These are phyloP conservation scores for Candida methanosorbosa DNA, from an alignment of 805 yeast genomes.

Conservation along the genomic window DNA sequence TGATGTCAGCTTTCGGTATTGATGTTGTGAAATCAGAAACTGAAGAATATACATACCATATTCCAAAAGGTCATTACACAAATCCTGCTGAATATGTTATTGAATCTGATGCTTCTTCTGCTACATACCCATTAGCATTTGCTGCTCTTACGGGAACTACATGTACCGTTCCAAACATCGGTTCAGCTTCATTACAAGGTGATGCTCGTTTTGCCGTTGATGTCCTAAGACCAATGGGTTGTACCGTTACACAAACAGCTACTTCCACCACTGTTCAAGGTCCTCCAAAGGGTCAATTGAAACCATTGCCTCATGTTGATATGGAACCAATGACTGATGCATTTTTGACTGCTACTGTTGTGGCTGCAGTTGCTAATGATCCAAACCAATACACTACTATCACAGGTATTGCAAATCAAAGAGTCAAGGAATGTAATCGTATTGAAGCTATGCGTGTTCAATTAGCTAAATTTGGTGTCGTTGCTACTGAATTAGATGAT, in stretches of 20 bases:
- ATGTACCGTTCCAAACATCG: conserved; percentile 91
- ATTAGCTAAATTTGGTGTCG: conserved; percentile 84
- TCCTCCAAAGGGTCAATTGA: conserved; percentile 61
- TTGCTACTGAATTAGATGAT: conserved; percentile 78
- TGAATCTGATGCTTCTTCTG: conserved; percentile 96
- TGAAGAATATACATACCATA: conserved; percentile 79
- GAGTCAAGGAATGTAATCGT: conserved; percentile 96
- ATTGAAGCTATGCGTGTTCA: conserved; percentile 90
- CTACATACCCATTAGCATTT: conserved; percentile 94
- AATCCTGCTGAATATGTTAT: conserved; percentile 83
- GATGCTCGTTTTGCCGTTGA: conserved; percentile 95
- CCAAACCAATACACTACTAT: conserved; percentile 60
- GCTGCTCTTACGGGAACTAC: conserved; percentile 95
- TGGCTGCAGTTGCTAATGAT: conserved; percentile 69
- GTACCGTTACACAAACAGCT: conserved; percentile 73
- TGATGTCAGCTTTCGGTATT: conserved; percentile 91
- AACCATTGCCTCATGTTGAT: conserved; percentile 69
- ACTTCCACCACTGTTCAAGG: conserved; percentile 90
- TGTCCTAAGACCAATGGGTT: conserved; percentile 92
- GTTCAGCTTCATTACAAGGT: conserved; percentile 86
- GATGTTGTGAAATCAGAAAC: conserved; percentile 58
- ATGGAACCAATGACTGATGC: conserved; percentile 99
- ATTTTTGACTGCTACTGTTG: conserved; percentile 91
- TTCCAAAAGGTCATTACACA: conserved; percentile 73
- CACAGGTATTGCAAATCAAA: conserved; percentile 94